Evolutionary conservation across 768 basidiomycete species (phyloP), one percentile per base, ranked within the genome.

Genomic region (Tremella fuciformis): DNA sequence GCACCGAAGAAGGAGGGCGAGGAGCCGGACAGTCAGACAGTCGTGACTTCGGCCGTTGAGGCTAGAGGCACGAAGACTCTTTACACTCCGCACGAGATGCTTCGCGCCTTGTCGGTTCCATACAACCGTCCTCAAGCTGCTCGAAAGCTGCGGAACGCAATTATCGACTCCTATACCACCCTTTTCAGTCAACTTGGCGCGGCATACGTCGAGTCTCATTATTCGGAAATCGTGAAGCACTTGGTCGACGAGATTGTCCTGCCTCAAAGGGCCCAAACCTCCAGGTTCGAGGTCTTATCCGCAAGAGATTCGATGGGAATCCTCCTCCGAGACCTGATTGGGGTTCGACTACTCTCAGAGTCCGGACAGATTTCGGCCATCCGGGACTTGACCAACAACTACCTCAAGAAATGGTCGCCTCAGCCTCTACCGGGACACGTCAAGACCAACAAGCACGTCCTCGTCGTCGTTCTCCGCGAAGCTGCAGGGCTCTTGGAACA

Each of bases 351-450:
- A 82, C 78, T 98, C 63, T 88, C 88, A 59, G 94, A 99, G 70
- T 89, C 91, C 71, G 93, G 88, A 0, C 94, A 98, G 76, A 93
- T 98, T 47, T 80, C 81, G 24, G 93, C 93, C 1, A 88, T 96
- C 34, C 86, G 88, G 66, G 93, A 96, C 64, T 79, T 96, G 41
- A 85, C 89, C 0, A 85, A 81, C 37, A 80, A 83, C 3, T 96
- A 91, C 73, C 79, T 96, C 59, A 91, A 88, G 76, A 83, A 89
- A 53, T 97, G 91, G 91, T 53, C 54, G 13, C 91, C 92, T 1
- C 87, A 90, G 0, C 83, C 94, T 77, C 86, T 97, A 83, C 91
- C 91, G 9, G 90, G 89, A 7, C 86, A 89, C 63, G 79, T 79
- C 18, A 83, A 86, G 0, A 89, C 91, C 0, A 80, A 78, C 37